Evolutionary conservation across 768 basidiomycete genomes (phyloP).

Genomic region (Candolleomyces aberdarensis): DNA sequence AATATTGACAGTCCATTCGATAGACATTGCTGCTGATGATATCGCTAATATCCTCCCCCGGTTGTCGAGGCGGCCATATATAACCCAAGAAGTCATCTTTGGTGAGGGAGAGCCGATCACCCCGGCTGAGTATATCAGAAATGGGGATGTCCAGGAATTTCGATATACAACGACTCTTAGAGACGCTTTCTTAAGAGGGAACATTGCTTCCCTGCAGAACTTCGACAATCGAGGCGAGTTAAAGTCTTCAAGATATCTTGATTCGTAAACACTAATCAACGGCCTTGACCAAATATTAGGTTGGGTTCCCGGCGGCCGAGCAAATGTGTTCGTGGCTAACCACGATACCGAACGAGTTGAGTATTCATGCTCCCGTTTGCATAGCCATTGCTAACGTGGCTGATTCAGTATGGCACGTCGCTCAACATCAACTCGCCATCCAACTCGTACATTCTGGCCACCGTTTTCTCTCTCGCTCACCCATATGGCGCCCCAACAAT

Average conservation of each 20-base stretch:
- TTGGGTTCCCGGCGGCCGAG: slow-evolving; percentile 51
- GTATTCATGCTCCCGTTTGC: background rate
- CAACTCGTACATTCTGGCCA: slow-evolving; percentile 61
- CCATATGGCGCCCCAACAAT: slow-evolving; percentile 65
- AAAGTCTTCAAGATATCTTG: slow-evolving; percentile 15
- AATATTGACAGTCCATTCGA: background rate
- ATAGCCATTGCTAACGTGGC: background rate
- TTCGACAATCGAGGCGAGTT: slow-evolving; percentile 46
- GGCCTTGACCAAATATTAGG: slow-evolving; percentile 19
- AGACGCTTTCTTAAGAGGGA: slow-evolving; percentile 48
- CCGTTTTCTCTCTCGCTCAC: slow-evolving; percentile 64
- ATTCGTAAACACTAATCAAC: background rate
- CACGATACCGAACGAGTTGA: slow-evolving; percentile 65
- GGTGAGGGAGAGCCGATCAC: slow-evolving; percentile 49
- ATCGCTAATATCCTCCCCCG: slow-evolving; percentile 51
- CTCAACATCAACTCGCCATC: slow-evolving; percentile 58
- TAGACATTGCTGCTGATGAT: slow-evolving; percentile 54
- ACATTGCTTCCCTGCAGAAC: slow-evolving; percentile 50
- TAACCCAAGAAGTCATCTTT: slow-evolving; percentile 64
- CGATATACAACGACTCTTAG: slow-evolving; percentile 53
- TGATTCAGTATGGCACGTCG: slow-evolving; percentile 43
- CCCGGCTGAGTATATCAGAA: slow-evolving; percentile 53
- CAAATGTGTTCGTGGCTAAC: slow-evolving; percentile 67
- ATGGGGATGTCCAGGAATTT: slow-evolving; percentile 74
- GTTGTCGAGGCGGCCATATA: slow-evolving; percentile 43